Evolutionary conservation across 129 eudicot genomes (phyloP), one percentile per base, ranked within the genome.

Genomic region (Flaveria brownii): DNA sequence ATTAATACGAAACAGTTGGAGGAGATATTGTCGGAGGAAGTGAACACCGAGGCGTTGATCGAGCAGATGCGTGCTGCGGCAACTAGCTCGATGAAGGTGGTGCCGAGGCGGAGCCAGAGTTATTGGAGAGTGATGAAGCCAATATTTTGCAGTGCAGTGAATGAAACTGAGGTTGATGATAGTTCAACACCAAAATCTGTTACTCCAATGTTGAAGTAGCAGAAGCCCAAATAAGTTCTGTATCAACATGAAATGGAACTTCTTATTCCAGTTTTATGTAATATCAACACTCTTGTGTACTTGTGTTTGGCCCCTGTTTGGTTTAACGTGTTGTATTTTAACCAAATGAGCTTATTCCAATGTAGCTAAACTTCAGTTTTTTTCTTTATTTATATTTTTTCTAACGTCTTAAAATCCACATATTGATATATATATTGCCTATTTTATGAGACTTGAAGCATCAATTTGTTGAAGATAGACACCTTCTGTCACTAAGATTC

Each of bases 31-130:
- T 81, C 97, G 1, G 95, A 86, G 66, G 86, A 87, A 64, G 91
- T 76, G 64, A 89, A 91, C 81, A 85, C 92, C 0, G 95, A 88
- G 78, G 97, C 97, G 17, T 80, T 85, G 92, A 91, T 91, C 46
- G 92, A 87, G 87, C 88, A 82, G 55, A 91, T 89, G 95, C 82
- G 96, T 70, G 72, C 71, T 78, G 96, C 90, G 15, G 96, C 90
- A 23, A 75, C 85, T 25, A 82, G 80, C 52, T 85, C 89, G 0
- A 71, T 52, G 30, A 75, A 60, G 20, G 79, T 28, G 33, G 75
- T 65, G 13, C 88, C 91, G 0, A 65, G 80, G 60, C 68, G 79
- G 86, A 75, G 65, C 11, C 81, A 74, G 73, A 64, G 84, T 49
- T 68, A 73, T 64, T 80, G 88, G 90, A 84, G 91, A 46, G 70